Percentiles rank a stretch among this genome's conserved stretches.
Conservation (phyloP, 2,329 filamentous ascomycete genomes). For the Colletotrichum chrysophilum region DNA sequence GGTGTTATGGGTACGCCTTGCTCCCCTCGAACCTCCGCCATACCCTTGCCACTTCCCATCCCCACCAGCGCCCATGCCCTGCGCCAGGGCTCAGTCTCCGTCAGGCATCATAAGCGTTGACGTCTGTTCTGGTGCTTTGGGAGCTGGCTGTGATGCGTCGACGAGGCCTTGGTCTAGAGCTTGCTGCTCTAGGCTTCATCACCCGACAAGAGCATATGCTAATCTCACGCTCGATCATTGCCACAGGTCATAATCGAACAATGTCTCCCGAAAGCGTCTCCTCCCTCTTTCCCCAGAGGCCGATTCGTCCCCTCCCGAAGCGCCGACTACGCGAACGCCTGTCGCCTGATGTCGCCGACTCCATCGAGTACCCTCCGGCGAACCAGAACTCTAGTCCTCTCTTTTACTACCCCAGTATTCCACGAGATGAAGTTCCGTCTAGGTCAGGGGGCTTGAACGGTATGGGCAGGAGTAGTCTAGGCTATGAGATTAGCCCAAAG, state of each 20-base stretch:
- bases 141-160: constrained; percentile 2
- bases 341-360: constrained; percentile 81
- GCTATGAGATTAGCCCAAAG: constrained; percentile 12
- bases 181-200: neutral
- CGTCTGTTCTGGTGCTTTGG: neutral
- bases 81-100: neutral
- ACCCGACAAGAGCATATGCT: constrained; percentile 1
- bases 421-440: constrained; percentile 24
- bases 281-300: constrained; percentile 83
- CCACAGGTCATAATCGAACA: constrained; percentile 49
- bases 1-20: constrained; percentile 49
- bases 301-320: constrained; percentile 91
- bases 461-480: constrained; percentile 18
- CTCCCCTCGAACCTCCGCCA: constrained; percentile 29
- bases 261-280: constrained; percentile 80
- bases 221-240: constrained; percentile 15
- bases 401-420: constrained; percentile 68
- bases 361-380: constrained; percentile 81
- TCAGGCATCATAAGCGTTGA: neutral
- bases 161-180: neutral
- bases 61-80: neutral
- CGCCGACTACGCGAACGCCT: constrained; percentile 86
- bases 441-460: constrained; percentile 28
- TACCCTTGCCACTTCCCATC: constrained; percentile 27
- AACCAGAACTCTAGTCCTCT: constrained; percentile 74